Evolutionary conservation across 2,329 filamentous ascomycete genomes (phyloP), one percentile per base, ranked within the genome.

Genomic region (Pseudodiploospora longispora): DNA sequence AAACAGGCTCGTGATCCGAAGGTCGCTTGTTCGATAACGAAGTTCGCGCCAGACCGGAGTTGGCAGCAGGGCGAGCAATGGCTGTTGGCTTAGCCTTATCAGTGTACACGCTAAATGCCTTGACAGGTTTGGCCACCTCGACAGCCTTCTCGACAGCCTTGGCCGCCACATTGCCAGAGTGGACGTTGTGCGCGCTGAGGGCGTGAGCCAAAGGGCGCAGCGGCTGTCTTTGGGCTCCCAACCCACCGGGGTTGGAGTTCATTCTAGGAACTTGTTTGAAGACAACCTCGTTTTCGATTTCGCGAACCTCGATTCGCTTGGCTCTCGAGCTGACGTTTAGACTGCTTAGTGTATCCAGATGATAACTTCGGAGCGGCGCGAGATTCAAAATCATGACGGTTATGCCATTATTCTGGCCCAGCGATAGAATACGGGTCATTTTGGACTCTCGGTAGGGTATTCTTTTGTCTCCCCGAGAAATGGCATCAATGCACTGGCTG

Each of bases 331-430:
- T 93, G 58, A 97, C 93, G 59, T 95, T 96, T 42, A 97, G 70
- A 50, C 90, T 95, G 65, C 87, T 95, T 5, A 96, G 74, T 0
- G 91, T 96, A 61, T 97, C 91, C 34, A 95, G 75, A 58, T 97
- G 91, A 60, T 95, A 97, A 54, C 87, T 89, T 50, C 87, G 81
- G n/a, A 94, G 75, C 0, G 93, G 90, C 0, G 91, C 87, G 3
- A 97, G 76, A 58, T 97, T 97, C 33, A 97, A 73, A 47, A 97
- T 93, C 93, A 97, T 97, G 59, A 97, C 78, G 0, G 90, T 96
- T 53, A 95, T 80, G 41, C 93, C 91, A 52, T 95, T 88, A 67
- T 97, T 96, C 67, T 96, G 91, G 3, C 91, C 91, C 6, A 97
- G 68, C 0, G 86, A 91, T 28, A 97, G 67, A 44, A 97, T 96